Evolutionary conservation across 2,329 filamentous ascomycete genomes (phyloP).

Genomic region (Aspergillus candidus): DNA sequence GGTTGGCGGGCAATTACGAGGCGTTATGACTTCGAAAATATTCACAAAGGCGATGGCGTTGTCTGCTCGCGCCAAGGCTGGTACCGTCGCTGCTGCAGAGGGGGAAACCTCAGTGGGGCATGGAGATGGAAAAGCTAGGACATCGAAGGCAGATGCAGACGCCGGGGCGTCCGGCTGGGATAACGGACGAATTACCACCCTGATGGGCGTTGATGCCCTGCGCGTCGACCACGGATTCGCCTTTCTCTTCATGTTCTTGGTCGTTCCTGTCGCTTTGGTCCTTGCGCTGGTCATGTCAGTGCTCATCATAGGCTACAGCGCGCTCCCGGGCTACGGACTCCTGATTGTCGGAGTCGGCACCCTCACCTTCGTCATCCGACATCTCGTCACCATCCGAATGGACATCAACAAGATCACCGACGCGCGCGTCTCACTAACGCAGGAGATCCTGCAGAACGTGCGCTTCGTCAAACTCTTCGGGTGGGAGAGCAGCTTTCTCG

Average conservation of each 20-base stretch:
- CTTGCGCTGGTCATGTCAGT: slow-evolving; percentile 66
- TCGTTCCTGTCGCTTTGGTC: slow-evolving; percentile 67
- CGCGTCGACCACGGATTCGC: not conserved
- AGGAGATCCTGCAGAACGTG: slow-evolving; percentile 83
- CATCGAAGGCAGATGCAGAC: slow-evolving; percentile 50
- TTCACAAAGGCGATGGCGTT: slow-evolving; percentile 87
- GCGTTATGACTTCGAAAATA: slow-evolving; percentile 72
- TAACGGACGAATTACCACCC: slow-evolving; percentile 79
- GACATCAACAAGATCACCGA: slow-evolving; percentile 88
- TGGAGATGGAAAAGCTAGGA: too few relatives aligned
- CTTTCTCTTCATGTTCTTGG: slow-evolving; percentile 50
- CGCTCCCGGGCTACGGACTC: slow-evolving; percentile 77
- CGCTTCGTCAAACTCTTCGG: slow-evolving; percentile 95
- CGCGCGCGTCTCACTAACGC: slow-evolving; percentile 80
- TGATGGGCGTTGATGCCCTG: slow-evolving; percentile 82
- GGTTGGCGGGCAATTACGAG: slow-evolving; percentile 73
- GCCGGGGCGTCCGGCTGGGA: slow-evolving; percentile 61
- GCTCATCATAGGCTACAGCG: slow-evolving; percentile 80
- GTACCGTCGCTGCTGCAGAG: slow-evolving; percentile 25
- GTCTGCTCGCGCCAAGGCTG: slow-evolving; percentile 76
- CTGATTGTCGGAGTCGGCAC: slow-evolving; percentile 72
- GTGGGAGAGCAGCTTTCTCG: slow-evolving; percentile 82
- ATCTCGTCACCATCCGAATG: slow-evolving; percentile 65
- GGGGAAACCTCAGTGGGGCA: too few relatives aligned
- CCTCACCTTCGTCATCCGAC: slow-evolving; percentile 67